Evolutionary conservation across 2,329 filamentous ascomycete species (phyloP).

Genomic region (Phyllosticta ampelicida): DNA sequence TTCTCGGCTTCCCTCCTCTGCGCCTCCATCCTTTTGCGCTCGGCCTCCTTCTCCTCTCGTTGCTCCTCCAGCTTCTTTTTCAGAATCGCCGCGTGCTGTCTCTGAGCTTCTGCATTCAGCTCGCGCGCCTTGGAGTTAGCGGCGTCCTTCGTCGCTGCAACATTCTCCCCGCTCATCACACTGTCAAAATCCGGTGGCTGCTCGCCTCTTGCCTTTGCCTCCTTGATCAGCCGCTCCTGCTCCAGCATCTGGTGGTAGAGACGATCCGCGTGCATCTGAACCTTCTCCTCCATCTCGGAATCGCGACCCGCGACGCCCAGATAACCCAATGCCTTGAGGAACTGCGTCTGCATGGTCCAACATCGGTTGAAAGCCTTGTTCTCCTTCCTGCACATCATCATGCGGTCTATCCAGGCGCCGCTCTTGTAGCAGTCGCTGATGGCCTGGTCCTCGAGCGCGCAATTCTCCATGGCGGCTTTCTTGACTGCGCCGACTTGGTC

Average conservation of each 20-base stretch:
- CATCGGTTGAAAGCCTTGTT: slow-evolving; percentile 72
- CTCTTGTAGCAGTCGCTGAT: slow-evolving; percentile 68
- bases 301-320: slow-evolving; percentile 54
- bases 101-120: background rate
- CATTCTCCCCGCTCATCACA: slow-evolving; percentile 29
- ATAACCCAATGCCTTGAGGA: slow-evolving; percentile 85
- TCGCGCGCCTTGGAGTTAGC: background rate
- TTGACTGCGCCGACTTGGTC: slow-evolving; percentile 69
- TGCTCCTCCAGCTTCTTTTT: background rate
- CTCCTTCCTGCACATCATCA: slow-evolving; percentile 74
- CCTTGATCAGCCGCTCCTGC: slow-evolving; percentile 65
- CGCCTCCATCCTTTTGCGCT: slow-evolving; percentile 17
- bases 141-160: slow-evolving; percentile 12
- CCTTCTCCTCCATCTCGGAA: slow-evolving; percentile 63
- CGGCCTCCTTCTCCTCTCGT: background rate
- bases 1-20: slow-evolving; percentile 20
- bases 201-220: slow-evolving; percentile 49
- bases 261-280: slow-evolving; percentile 91
- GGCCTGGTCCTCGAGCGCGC: slow-evolving; percentile 72
- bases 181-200: slow-evolving; percentile 49
- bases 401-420: slow-evolving; percentile 54
- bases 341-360: slow-evolving; percentile 82
- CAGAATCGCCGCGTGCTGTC: background rate
- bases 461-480: slow-evolving; percentile 82
- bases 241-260: slow-evolving; percentile 79